phyloP scores from a whole-genome alignment of 1,284 basidiomycete genomes.

The Meira nashicola region DNA sequence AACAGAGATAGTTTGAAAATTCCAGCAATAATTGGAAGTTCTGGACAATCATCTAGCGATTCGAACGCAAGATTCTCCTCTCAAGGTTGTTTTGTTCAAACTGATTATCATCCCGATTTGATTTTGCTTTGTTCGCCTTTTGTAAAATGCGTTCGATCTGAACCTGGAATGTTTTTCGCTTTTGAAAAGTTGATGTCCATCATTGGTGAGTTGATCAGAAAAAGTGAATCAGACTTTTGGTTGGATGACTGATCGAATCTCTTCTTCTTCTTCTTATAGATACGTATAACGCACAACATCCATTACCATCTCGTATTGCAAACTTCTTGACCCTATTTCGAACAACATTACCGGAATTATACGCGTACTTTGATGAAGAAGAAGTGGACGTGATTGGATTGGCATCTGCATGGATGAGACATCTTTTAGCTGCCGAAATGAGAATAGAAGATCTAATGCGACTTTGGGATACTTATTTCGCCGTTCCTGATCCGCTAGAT shows the following conservation, averaged over 20 bases:
- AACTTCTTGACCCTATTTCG: constrained; percentile 52
- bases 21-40: neutral
- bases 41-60: neutral
- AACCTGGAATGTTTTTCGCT: constrained; percentile 53
- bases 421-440: constrained; percentile 48
- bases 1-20: too few relatives aligned
- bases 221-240: neutral
- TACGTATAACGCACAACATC: constrained; percentile 28
- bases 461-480: constrained; percentile 53
- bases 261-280: constrained; percentile 11
- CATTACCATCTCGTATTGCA: constrained; percentile 42
- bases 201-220: constrained; percentile 21
- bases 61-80: too few relatives aligned
- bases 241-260: neutral
- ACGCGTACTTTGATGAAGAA: constrained; percentile 53
- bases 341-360: constrained; percentile 49
- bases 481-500: constrained; percentile 46
- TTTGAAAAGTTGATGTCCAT: constrained; percentile 51
- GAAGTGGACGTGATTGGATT: constrained; percentile 49
- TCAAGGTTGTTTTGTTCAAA: neutral
- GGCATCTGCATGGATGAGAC: constrained; percentile 49
- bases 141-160: constrained; percentile 49
- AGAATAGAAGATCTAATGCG: constrained; percentile 49
- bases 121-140: constrained; percentile 51
- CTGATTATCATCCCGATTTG: constrained; percentile 48